phyloP scores from a whole-genome alignment of 192 early-diverging fungal genomes.

The Allomyces javanicus region DNA sequence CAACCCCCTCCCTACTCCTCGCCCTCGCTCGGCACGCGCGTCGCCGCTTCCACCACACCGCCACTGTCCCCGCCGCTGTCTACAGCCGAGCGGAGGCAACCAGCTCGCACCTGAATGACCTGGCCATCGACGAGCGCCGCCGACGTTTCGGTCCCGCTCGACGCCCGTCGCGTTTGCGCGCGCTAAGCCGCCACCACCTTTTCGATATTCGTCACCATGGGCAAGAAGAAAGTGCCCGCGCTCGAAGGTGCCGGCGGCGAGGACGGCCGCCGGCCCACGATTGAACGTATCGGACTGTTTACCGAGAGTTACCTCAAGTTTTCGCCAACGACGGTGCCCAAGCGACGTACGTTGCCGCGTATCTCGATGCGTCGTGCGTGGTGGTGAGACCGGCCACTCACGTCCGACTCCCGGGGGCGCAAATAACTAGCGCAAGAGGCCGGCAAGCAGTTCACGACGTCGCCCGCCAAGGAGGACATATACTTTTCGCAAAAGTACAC shows the following conservation, averaged over 20 bases:
- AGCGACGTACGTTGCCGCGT: neutral
- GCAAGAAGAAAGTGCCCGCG: neutral
- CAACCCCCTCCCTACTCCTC: too few species aligned
- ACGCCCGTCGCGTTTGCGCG: too few species aligned
- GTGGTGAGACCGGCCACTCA: neutral
- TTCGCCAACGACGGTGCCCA: neutral
- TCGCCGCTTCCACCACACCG: too few species aligned
- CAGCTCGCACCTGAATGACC: too few species aligned
- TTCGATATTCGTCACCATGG: too few species aligned
- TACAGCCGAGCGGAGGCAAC: too few species aligned
- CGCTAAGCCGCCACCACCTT: too few species aligned
- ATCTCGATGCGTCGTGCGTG: neutral
- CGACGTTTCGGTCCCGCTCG: too few species aligned
- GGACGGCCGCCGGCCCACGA: neutral
- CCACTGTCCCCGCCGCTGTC: too few species aligned
- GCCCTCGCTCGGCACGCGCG: too few species aligned
- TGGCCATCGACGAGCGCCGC: too few species aligned
- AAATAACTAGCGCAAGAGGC: neutral
- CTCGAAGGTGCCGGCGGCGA: neutral
- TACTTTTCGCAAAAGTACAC: neutral
- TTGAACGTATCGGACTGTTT: neutral
- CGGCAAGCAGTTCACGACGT: neutral
- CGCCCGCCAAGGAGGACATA: neutral
- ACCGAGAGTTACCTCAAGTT: neutral
- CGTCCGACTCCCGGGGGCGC: neutral